Base-by-base conservation (phyloP, 306 rosid genomes). In the Spatholobus suberectus region DNA sequence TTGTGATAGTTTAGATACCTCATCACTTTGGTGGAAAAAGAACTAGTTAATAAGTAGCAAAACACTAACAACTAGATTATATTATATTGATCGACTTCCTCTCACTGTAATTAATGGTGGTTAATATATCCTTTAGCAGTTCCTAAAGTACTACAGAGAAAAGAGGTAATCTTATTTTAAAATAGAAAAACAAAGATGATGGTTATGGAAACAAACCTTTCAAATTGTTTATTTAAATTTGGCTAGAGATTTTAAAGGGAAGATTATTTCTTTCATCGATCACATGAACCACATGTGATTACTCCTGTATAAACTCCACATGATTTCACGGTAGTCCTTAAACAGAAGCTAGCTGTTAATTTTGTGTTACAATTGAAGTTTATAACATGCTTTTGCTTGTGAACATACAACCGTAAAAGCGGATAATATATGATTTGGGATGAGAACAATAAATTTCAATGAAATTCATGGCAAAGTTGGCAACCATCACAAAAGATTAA, bases 331-430 rank as follows among this genome's bases (percentile, higher is more conserved):
- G 21, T 51, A 51, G n/a, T 10, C 5, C 41, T 37, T 41, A 41
- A 41, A 47, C 54, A 46, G 52, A 46, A 40, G 46, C 46, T 40
- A 51, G 58, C 58, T n/a, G 58, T 5, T 17, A 17, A 51, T 5
- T 15, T 17, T 51, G 20, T n/a, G 10, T 51, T 12, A 46, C 4
- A 46, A 46, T 12, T 46, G 0, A 46, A 46, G 52, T n/a, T n/a
- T 46, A 1, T 44, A 70, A 9, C 23, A 37, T 37, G 79, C 43
- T 9, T 54, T 54, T 34, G 29, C 78, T 52, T 54, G 78, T 73
- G 78, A 73, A 52, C 78, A 34, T 18, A 10, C 78, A 73, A 73
- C 66, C 14, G 49, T n/a, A 18, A 27, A 47, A 44, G 17, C 15
- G 62, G 46, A 52, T 32, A 18, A 15, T 15, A 47, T 47, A 47